Base-by-base conservation (phyloP, 164 flowering plant genomes). In the Dillenia turbinata region DNA sequence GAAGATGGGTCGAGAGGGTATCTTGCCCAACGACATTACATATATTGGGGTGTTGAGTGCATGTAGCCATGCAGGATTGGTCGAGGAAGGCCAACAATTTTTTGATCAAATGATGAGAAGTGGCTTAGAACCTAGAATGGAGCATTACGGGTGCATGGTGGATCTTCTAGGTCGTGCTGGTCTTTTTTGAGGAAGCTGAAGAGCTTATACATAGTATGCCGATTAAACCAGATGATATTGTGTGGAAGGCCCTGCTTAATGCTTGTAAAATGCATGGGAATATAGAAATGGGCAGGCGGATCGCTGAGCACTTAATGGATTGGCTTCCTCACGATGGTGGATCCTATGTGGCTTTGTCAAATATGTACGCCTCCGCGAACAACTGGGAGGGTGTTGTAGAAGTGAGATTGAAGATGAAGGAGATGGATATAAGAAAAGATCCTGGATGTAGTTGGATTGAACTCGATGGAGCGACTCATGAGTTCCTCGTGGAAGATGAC, bases 361-460 rank as follows among this genome's bases (percentile, higher is more conserved):
- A 84, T 61, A 69, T 82, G 73, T 73, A 75, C 68, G 85, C 92
- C 11, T 76, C 84, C 63, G 60, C 53, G 19, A 80, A 78, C 52
- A 65, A 74, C 24, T 86, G 89, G 87, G 82, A 78, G 10, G 80
- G 53, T 24, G 87, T 82, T 63, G 67, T 81, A 8, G 63, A 73
- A 49, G 73, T 81, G 60, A 79, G 92, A 66, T 62, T 77, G 62
- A 70, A 14, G 73, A 84, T 86, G 87, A 86, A 78, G 71, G 73
- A 76, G 50, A 69, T 70, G 78, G 78, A 75, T 53, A 67, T 84
- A 33, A 76, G 77, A 72, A 86, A 86, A 71, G 81, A 82, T 26
- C 87, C 88, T 8, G 89, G 87, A 3, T 79, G 85, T 66, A 84
- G 89, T 66, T 83, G 82, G 89, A 78, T 85, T 56, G 86, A 76